Evolutionary conservation across 371 early-diverging fungal species (phyloP).

Genomic region (Sporodiniella umbellata): DNA sequence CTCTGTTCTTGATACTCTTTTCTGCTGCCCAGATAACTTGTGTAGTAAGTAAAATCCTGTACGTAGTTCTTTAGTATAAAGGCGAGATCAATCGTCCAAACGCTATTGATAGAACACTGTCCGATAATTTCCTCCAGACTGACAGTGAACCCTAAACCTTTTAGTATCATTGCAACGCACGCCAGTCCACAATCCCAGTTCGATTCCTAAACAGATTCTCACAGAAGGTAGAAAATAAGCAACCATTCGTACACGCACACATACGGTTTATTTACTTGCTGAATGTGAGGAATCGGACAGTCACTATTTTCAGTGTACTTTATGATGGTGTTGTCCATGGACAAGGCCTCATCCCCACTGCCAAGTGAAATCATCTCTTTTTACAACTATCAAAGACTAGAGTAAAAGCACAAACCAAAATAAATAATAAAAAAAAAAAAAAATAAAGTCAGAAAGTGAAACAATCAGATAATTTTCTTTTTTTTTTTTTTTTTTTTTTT

Average conservation of each 20-base stretch:
- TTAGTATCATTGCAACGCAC: conserved; percentile 73
- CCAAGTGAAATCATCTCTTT: conserved; percentile 17
- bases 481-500: background rate
- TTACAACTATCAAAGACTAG: no score
- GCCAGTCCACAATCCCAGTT: conserved; percentile 89
- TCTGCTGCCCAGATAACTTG: conserved; percentile 78
- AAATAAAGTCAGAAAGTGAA: background rate
- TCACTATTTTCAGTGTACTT: conserved; percentile 30
- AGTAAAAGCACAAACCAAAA: background rate
- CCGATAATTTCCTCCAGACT: conserved; percentile 38
- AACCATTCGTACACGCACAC: background rate
- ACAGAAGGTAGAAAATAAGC: no score
- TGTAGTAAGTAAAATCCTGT: conserved; percentile 85
- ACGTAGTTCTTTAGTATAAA: conserved; percentile 66
- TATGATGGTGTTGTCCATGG: conserved; percentile 12
- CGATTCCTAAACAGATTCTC: conserved; percentile 16
- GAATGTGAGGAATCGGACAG: conserved; percentile 29
- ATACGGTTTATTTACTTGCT: conserved; percentile 14
- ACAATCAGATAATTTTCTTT: no score
- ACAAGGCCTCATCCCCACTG: conserved; percentile 5
- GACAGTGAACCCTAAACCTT: conserved; percentile 50
- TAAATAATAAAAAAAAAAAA: conserved; percentile 3
- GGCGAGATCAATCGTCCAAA: conserved; percentile 89
- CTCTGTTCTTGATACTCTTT: conserved; percentile 62
- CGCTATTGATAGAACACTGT: conserved; percentile 58